Evolutionary conservation across 164 flowering plant species (phyloP).

Genomic region (Santalum album): DNA sequence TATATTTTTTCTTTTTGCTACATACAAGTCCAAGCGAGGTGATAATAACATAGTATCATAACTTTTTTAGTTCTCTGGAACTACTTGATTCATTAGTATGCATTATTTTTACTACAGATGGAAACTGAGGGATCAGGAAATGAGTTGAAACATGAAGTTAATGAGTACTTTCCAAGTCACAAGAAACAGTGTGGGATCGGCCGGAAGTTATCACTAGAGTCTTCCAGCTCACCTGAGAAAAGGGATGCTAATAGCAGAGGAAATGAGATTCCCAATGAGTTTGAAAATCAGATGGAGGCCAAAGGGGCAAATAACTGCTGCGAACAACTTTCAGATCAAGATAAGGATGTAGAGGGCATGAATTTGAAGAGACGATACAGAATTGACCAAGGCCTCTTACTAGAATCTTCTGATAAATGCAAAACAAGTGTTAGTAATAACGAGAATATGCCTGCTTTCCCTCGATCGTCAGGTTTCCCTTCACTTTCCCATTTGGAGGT

Average conservation of each 20-base stretch:
- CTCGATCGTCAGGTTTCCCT: too few species aligned
- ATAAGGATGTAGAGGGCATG: too few species aligned
- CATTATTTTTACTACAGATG: slow-evolving; percentile 17
- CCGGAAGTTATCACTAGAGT: slow-evolving; percentile 28
- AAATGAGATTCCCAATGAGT: slow-evolving; percentile 9
- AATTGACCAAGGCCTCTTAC: too few species aligned
- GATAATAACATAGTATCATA: background rate
- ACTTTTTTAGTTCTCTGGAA: background rate
- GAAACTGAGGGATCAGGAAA: slow-evolving; percentile 16
- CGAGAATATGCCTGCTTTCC: too few species aligned
- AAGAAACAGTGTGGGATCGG: slow-evolving; percentile 13
- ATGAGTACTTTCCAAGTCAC: slow-evolving; percentile 3
- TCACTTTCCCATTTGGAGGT: slow-evolving; percentile 2
- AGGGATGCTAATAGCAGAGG: slow-evolving; percentile 9
- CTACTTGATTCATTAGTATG: background rate
- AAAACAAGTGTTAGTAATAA: slow-evolving; percentile 10
- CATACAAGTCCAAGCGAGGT: too few species aligned
- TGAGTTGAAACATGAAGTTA: slow-evolving; percentile 11
- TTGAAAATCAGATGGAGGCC: slow-evolving; percentile 7
- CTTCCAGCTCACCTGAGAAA: slow-evolving; percentile 9
- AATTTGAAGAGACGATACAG: too few species aligned
- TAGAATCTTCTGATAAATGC: too few species aligned
- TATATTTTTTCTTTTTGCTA: too few species aligned
- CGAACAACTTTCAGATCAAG: too few species aligned
- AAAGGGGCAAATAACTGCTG: slow-evolving; percentile 2